These are phyloP conservation scores for Macroventuria anomochaeta DNA, from an alignment of 2,329 filamentous ascomycete species.

Conservation along the genomic window DNA sequence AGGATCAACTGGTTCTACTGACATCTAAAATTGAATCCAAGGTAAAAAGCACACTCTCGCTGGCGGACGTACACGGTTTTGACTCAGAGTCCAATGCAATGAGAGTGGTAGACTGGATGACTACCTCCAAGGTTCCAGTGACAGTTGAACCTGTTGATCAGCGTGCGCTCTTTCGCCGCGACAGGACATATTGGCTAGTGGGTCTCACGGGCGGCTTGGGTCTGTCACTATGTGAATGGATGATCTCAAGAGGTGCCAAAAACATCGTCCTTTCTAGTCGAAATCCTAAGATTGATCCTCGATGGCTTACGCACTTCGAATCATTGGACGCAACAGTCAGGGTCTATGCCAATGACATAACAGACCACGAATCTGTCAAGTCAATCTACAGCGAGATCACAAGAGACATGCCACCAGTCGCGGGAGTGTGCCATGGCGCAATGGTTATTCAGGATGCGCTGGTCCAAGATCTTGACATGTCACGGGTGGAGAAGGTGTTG, in stretches of 20 bases:
- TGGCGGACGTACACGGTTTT: background rate
- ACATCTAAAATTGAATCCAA: background rate
- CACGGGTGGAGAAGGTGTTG: conserved; percentile 11
- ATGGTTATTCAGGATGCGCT: conserved; percentile 29
- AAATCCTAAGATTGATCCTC: conserved; percentile 43
- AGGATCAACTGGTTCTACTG: background rate
- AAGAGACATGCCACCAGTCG: conserved; percentile 12
- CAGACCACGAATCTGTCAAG: background rate
- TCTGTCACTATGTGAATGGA: conserved; percentile 26
- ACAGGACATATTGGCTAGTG: conserved; percentile 28
- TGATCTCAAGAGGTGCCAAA: conserved; percentile 31
- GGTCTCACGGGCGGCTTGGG: conserved; percentile 33
- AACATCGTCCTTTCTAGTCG: conserved; percentile 50
- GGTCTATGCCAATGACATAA: conserved; percentile 7
- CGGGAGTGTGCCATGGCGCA: conserved; percentile 30
- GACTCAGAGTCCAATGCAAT: background rate
- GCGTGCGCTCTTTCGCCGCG: background rate
- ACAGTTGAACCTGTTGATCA: background rate
- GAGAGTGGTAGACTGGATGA: background rate
- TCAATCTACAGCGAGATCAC: background rate
- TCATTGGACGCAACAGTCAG: conserved; percentile 5
- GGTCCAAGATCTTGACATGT: conserved; percentile 16
- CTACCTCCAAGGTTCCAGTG: background rate
- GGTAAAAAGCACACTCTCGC: background rate
- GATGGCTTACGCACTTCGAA: conserved; percentile 7